A percentile compares a stretch with the other conserved stretches of the same genome.
phyloP scores from a whole-genome alignment of 768 basidiomycete species.

The Kondoa malvinella region DNA sequence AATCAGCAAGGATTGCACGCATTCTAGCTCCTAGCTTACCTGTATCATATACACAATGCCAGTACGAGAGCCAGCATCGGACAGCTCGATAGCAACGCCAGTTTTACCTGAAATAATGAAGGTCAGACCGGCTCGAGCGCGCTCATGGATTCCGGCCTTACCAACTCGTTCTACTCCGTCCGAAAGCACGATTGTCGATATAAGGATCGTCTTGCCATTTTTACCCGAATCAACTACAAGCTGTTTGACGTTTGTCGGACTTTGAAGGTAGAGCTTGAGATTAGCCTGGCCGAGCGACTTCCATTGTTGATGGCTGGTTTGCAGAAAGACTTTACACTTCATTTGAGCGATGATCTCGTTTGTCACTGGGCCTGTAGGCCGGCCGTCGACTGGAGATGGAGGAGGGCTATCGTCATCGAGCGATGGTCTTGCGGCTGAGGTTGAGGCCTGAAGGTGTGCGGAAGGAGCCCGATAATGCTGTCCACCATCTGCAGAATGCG shows the following conservation, averaged over 20 bases:
- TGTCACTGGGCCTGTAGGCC: slow-evolving; percentile 38
- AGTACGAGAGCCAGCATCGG: slow-evolving; percentile 74
- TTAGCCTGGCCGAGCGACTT: slow-evolving; percentile 77
- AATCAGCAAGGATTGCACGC: neutral
- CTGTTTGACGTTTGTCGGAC: slow-evolving; percentile 81
- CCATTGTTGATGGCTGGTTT: slow-evolving; percentile 89
- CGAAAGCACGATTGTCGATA: slow-evolving; percentile 86
- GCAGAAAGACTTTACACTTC: slow-evolving; percentile 95
- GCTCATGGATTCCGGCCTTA: too few relatives aligned
- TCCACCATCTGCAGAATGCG: neutral
- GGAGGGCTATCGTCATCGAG: slow-evolving; percentile 52
- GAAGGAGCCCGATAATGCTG: neutral
- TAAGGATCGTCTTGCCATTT: slow-evolving; percentile 56
- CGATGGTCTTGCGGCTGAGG: neutral
- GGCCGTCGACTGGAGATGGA: slow-evolving; percentile 47
- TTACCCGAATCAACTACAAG: slow-evolving; percentile 79
- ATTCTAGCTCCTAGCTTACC: slow-evolving; percentile 30
- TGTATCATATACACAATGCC: slow-evolving; percentile 97
- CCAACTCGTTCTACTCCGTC: slow-evolving; percentile 98
- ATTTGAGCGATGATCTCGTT: slow-evolving; percentile 70
- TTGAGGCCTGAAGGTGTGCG: neutral
- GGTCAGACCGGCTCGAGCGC: too few relatives aligned
- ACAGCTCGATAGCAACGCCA: slow-evolving; percentile 87
- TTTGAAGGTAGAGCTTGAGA: slow-evolving; percentile 68
- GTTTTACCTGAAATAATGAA: too few relatives aligned